These are phyloP conservation scores for Thalassiosira hispida DNA, from an alignment of 352 stramenopile genomes.

Conservation along the genomic window DNA sequence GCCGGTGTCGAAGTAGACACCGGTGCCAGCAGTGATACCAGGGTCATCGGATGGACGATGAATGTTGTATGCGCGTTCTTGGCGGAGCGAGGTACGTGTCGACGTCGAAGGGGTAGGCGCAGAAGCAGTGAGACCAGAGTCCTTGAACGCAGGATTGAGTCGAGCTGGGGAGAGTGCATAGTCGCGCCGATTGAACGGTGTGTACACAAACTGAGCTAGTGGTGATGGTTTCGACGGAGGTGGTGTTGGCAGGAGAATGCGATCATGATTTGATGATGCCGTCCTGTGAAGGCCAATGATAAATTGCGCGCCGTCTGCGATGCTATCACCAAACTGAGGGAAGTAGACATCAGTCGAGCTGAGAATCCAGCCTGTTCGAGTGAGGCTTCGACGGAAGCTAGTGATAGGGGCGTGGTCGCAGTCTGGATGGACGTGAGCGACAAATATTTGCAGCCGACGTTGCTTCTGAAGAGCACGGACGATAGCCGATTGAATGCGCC, in stretches of 20 bases:
- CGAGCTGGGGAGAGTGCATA: neutral
- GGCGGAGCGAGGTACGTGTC: neutral
- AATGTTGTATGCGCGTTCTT: slow-evolving; percentile 9
- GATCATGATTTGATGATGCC: neutral
- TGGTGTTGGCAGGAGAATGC: neutral
- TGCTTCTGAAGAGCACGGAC: neutral
- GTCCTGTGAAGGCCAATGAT: neutral
- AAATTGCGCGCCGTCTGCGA: neutral
- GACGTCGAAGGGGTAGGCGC: neutral
- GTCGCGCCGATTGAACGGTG: slow-evolving; percentile 1
- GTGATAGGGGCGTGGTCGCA: neutral
- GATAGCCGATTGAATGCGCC: slow-evolving; percentile 16
- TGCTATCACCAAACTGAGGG: slow-evolving; percentile 1
- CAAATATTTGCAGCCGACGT: neutral
- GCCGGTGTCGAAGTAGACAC: neutral
- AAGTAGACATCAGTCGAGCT: neutral
- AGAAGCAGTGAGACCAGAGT: neutral
- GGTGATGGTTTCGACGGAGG: neutral
- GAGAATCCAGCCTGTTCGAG: slow-evolving; percentile 2
- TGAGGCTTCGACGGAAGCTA: neutral
- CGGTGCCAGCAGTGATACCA: slow-evolving; percentile 6
- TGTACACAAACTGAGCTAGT: neutral
- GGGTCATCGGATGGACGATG: neutral
- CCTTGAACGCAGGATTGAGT: neutral
- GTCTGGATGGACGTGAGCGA: neutral